Evolutionary conservation across 1,284 basidiomycete genomes (phyloP).

Genomic region (Clitocybe nebularis): DNA sequence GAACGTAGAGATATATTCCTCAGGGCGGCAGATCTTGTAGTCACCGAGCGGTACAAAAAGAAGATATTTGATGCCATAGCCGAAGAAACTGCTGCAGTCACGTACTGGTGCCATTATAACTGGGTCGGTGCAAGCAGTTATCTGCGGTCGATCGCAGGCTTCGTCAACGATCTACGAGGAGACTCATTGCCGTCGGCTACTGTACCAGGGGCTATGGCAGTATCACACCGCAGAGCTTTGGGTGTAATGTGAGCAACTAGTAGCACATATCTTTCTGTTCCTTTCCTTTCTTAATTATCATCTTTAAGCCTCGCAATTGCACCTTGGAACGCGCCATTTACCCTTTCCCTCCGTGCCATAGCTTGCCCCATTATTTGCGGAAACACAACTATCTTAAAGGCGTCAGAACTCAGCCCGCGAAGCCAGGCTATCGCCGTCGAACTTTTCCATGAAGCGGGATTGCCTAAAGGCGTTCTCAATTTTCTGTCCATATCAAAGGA

Average conservation of each 20-base stretch:
- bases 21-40: constrained; percentile 41
- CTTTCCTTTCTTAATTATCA: background rate
- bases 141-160: constrained; percentile 24
- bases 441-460: constrained; percentile 51
- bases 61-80: constrained; percentile 28
- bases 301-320: constrained; percentile 33
- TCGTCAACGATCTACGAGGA: constrained; percentile 27
- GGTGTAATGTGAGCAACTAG: constrained; percentile 40
- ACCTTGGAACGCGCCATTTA: constrained; percentile 46
- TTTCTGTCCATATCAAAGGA: constrained; percentile 50
- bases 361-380: constrained; percentile 56
- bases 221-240: constrained; percentile 29
- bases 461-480: constrained; percentile 60
- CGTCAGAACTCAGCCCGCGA: constrained; percentile 53
- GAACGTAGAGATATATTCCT: constrained; percentile 41
- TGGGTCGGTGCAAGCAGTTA: constrained; percentile 16
- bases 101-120: constrained; percentile 24
- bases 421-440: constrained; percentile 48
- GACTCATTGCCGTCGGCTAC: constrained; percentile 26
- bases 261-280: too few relatives aligned
- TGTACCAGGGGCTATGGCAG: constrained; percentile 26
- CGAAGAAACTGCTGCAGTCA: constrained; percentile 38
- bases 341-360: constrained; percentile 46
- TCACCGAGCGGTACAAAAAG: constrained; percentile 36
- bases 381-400: constrained; percentile 62